phyloP scores from a whole-genome alignment of 257 asterid species.

The Solanum dulcamara region DNA sequence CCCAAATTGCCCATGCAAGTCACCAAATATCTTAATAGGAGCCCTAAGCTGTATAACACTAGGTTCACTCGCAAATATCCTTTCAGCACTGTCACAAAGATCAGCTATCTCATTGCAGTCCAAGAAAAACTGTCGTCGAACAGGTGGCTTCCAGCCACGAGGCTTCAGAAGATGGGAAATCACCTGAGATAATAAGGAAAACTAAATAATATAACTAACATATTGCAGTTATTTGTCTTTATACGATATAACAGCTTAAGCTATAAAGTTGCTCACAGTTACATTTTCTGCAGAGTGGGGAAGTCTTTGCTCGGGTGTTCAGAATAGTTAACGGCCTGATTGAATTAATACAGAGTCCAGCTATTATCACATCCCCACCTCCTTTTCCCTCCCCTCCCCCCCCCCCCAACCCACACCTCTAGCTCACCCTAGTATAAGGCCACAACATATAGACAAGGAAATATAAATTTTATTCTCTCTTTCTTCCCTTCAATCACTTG shows the following conservation, averaged over 20 bases:
- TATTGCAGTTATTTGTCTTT: background rate
- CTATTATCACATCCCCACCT: background rate
- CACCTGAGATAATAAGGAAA: constrained; percentile 39
- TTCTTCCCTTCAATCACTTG: too few relatives aligned
- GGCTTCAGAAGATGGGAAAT: constrained; percentile 89
- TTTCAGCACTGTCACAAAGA: constrained; percentile 97
- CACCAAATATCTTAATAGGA: constrained; percentile 96
- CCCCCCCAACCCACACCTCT: background rate
- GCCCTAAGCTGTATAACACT: constrained; percentile 91
- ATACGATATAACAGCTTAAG: background rate
- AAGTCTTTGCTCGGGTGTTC: background rate
- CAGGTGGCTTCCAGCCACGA: constrained; percentile 99
- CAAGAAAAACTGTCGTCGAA: constrained; percentile 89
- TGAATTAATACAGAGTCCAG: background rate
- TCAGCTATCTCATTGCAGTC: constrained; percentile 98
- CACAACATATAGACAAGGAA: background rate
- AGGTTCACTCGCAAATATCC: constrained; percentile 87
- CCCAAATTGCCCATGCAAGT: constrained; percentile 98
- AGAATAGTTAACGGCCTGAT: background rate
- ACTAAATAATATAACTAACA: background rate
- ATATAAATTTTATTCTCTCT: background rate
- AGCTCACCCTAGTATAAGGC: background rate
- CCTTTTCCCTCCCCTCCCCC: background rate
- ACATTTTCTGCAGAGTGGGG: background rate
- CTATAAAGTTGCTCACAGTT: background rate